phyloP scores from a whole-genome alignment of 23 red algal genomes.

The Chondrus crispus region DNA sequence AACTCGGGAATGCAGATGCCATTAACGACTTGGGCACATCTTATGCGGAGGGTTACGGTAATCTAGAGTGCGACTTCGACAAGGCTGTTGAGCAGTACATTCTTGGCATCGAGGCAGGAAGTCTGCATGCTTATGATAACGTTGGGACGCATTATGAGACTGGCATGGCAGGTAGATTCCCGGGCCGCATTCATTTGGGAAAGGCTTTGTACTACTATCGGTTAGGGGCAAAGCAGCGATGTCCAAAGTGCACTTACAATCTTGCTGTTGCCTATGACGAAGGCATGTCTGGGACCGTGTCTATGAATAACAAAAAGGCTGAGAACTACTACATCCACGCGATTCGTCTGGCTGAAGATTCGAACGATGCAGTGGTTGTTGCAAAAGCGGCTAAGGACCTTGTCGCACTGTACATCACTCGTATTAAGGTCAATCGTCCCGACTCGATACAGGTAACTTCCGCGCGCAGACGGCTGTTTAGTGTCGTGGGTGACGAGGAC shows the following conservation, averaged over 20 bases:
- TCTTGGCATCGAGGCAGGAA: slow-evolving; percentile 31
- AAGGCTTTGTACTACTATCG: slow-evolving; percentile 49
- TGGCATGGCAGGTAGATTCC: slow-evolving; percentile 36
- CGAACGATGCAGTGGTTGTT: slow-evolving; percentile 5
- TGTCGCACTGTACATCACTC: slow-evolving; percentile 13
- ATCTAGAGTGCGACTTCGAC: slow-evolving; percentile 39
- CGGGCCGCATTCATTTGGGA: slow-evolving; percentile 6
- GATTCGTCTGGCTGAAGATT: slow-evolving; percentile 15
- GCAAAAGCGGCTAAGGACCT: slow-evolving; percentile 1
- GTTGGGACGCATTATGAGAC: slow-evolving; percentile 71
- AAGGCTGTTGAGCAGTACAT: slow-evolving; percentile 25
- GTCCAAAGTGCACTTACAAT: slow-evolving; percentile 60
- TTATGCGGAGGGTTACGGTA: slow-evolving; percentile 45
- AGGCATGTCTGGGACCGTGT: slow-evolving; percentile 17
- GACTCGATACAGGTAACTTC: not conserved
- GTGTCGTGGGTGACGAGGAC: not conserved
- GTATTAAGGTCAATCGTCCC: slow-evolving; percentile 17
- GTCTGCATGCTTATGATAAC: slow-evolving; percentile 54
- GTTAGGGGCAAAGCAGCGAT: slow-evolving; percentile 17
- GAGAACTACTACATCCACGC: slow-evolving; percentile 38
- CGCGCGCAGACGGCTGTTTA: not conserved
- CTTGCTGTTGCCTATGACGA: slow-evolving; percentile 56
- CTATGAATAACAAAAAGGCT: not conserved
- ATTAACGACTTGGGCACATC: slow-evolving; percentile 57
- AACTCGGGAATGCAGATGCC: slow-evolving; percentile 20